Evolutionary conservation across 208 protist genomes (phyloP).

Genomic region (Histomonas meleagridis): DNA sequence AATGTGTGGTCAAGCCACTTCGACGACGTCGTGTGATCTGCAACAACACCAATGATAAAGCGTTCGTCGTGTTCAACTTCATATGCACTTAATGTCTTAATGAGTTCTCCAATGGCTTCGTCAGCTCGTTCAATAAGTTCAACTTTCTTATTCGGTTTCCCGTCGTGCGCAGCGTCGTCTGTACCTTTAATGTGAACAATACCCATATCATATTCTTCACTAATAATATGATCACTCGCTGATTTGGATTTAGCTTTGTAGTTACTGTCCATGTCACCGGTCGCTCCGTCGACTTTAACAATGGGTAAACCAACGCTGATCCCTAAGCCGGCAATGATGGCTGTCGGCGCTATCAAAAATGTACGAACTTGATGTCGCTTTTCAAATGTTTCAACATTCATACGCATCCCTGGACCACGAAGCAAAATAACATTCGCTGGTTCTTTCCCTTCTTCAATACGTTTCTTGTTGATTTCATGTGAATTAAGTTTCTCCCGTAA

Average conservation of each 20-base stretch:
- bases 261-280: background rate
- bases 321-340: constrained; percentile 4
- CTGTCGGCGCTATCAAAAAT: background rate
- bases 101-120: background rate
- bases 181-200: constrained; percentile 32
- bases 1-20: background rate
- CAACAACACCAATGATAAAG: constrained; percentile 10
- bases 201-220: constrained; percentile 32
- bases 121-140: constrained; percentile 23
- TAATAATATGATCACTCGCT: background rate
- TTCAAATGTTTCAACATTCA: background rate
- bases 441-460: background rate
- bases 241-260: background rate
- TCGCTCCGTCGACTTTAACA: background rate
- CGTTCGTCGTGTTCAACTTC: constrained; percentile 3
- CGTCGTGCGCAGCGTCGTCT: constrained; percentile 12
- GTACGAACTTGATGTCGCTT: background rate
- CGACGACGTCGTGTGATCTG: constrained; percentile 26
- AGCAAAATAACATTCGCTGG: background rate
- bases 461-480: background rate
- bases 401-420: background rate
- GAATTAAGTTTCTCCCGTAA: background rate
- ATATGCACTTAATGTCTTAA: background rate
- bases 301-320: background rate
- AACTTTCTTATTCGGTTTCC: background rate